Evolutionary conservation across 1,139 yeast species (phyloP).

Genomic region (Suhomyces wounanorum): DNA sequence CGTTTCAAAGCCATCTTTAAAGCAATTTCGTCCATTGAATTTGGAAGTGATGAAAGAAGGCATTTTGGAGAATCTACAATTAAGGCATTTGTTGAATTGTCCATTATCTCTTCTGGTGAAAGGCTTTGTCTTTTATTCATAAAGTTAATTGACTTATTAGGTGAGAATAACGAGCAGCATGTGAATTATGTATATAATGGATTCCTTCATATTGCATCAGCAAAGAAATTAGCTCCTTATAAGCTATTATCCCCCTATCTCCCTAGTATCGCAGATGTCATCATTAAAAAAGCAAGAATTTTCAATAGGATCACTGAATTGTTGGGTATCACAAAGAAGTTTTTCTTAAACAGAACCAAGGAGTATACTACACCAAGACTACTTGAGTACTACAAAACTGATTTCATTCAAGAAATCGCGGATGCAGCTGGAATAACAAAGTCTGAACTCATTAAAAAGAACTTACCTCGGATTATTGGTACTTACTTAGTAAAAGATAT

Average conservation of each 20-base stretch:
- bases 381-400: constrained; percentile 63
- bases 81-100: constrained; percentile 61
- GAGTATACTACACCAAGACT: constrained; percentile 78
- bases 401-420: constrained; percentile 58
- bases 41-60: constrained; percentile 24
- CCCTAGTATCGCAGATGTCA: constrained; percentile 68
- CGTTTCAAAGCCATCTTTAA: constrained; percentile 41
- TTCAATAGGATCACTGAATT: constrained; percentile 63
- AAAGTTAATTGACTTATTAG: constrained; percentile 59
- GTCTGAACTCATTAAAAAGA: constrained; percentile 37
- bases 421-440: constrained; percentile 37
- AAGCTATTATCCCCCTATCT: constrained; percentile 77
- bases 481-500: constrained; percentile 40
- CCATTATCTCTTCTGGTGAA: constrained; percentile 60
- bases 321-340: constrained; percentile 59
- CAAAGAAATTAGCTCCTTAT: constrained; percentile 56
- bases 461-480: constrained; percentile 43
- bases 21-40: constrained; percentile 37
- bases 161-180: constrained; percentile 61
- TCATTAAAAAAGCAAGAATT: constrained; percentile 63
- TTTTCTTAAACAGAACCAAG: constrained; percentile 68
- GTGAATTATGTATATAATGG: constrained; percentile 65
- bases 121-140: constrained; percentile 61
- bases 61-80: constrained; percentile 66
- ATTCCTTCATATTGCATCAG: constrained; percentile 48